Conservation (phyloP, 2,329 filamentous ascomycete genomes). For the Colletotrichum endophyticum region DNA sequence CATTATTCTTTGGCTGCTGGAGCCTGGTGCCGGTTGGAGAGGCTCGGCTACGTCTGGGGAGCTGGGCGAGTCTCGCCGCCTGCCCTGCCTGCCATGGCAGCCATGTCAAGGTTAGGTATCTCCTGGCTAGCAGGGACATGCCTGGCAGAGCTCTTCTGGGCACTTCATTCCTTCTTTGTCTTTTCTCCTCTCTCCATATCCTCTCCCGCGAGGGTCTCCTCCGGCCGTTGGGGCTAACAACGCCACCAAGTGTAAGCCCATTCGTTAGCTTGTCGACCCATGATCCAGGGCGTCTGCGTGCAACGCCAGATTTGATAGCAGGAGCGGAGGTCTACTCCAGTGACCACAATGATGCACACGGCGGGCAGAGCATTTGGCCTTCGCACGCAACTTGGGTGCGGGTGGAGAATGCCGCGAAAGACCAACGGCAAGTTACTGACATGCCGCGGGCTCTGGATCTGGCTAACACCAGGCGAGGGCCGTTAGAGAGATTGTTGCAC, state of each 20-base stretch:
- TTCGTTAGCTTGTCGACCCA: slow-evolving; percentile 2
- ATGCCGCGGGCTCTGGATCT: neutral
- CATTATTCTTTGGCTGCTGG: neutral
- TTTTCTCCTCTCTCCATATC: neutral
- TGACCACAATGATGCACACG: neutral
- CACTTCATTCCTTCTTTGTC: neutral
- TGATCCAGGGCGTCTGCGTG: slow-evolving; percentile 18
- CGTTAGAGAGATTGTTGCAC: neutral
- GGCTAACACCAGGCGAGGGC: neutral
- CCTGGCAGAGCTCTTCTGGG: neutral
- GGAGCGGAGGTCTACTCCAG: neutral
- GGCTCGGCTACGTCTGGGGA: neutral
- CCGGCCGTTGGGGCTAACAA: slow-evolving; percentile 1
- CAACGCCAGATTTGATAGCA: slow-evolving; percentile 8
- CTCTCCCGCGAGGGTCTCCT: neutral
- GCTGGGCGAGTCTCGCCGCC: neutral
- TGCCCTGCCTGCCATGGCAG: neutral
- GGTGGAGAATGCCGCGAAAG: neutral
- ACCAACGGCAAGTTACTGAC: neutral
- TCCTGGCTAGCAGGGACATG: neutral
- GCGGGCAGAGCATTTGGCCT: neutral
- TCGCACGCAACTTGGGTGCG: neutral
- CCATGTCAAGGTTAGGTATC: neutral
- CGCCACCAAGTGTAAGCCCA: neutral
- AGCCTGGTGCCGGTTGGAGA: neutral